Conservation (phyloP, 2,329 filamentous ascomycete genomes). For the Elsinoe perseae region DNA sequence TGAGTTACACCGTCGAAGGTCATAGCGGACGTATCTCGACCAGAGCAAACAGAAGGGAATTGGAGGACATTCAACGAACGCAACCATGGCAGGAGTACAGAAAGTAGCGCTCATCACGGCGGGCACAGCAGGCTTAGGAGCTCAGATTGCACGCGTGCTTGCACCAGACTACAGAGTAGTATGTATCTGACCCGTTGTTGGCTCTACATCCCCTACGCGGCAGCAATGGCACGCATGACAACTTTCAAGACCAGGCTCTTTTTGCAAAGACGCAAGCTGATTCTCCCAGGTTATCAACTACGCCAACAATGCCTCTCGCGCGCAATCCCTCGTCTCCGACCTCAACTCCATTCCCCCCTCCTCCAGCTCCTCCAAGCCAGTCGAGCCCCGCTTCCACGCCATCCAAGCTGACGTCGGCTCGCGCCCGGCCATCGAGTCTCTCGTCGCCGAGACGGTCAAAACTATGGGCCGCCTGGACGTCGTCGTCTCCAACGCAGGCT, state of each 20-base stretch:
- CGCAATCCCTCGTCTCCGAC: conserved; percentile 35
- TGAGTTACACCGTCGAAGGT: no score
- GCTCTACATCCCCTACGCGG: background rate
- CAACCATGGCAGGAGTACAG: conserved; percentile 18
- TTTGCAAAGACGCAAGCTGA: no score
- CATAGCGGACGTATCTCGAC: no score
- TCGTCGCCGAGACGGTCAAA: conserved; percentile 38
- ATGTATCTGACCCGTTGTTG: conserved; percentile 18
- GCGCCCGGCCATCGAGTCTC: conserved; percentile 35
- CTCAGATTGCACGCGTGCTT: conserved; percentile 39
- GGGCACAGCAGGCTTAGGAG: conserved; percentile 43
- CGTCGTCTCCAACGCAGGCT: conserved; percentile 36
- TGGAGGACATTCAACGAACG: no score
- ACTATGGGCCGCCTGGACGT: conserved; percentile 43
- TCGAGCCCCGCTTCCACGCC: conserved; percentile 34
- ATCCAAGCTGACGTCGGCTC: conserved; percentile 42
- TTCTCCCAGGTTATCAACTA: conserved; percentile 40
- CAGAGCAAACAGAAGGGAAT: no score
- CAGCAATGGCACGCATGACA: no score
- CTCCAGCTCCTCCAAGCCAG: conserved; percentile 19
- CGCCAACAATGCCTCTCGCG: conserved; percentile 38
- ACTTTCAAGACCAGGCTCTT: no score
- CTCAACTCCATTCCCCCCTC: conserved; percentile 27
- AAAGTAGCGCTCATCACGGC: conserved; percentile 34
- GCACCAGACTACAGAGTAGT: conserved; percentile 42